Evolutionary conservation across 352 stramenopile genomes (phyloP).

Genomic region (Blastocystis sp.): DNA sequence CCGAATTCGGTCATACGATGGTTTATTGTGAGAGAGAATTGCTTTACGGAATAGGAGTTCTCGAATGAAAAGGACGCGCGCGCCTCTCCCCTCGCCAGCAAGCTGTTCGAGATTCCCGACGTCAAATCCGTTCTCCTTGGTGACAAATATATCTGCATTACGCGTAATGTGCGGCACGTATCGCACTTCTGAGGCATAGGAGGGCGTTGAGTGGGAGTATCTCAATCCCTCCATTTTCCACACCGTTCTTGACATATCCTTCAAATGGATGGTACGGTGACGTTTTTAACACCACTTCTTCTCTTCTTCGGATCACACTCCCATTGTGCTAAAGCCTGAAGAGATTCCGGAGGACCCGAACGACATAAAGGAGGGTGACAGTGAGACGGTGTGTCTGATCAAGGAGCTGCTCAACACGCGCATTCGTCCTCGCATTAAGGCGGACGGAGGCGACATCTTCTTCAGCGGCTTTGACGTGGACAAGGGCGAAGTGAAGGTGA

Average conservation of each 20-base stretch:
- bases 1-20: slow-evolving; percentile 70
- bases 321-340: slow-evolving; percentile 37
- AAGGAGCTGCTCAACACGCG: slow-evolving; percentile 98
- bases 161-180: slow-evolving; percentile 72
- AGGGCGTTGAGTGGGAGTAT: slow-evolving; percentile 87
- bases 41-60: slow-evolving; percentile 80
- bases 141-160: slow-evolving; percentile 96
- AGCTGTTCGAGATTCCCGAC: slow-evolving; percentile 93
- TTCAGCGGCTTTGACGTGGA: slow-evolving; percentile 94
- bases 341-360: slow-evolving; percentile 75
- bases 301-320: slow-evolving; percentile 28
- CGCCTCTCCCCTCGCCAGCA: slow-evolving; percentile 90
- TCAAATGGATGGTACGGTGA: slow-evolving; percentile 71
- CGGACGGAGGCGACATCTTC: slow-evolving; percentile 98
- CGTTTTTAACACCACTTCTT: slow-evolving; percentile 57
- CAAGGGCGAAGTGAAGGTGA: slow-evolving; percentile 82
- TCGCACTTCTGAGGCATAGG: slow-evolving; percentile 80
- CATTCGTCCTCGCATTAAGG: slow-evolving; percentile 97
- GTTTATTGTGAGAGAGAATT: background rate
- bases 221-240: slow-evolving; percentile 91
- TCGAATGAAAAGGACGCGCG: slow-evolving; percentile 84
- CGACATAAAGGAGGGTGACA: slow-evolving; percentile 91
- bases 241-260: slow-evolving; percentile 80
- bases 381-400: slow-evolving; percentile 98
- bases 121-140: slow-evolving; percentile 95